Base-by-base conservation (phyloP, 768 basidiomycete species). In the Suillus decipiens region DNA sequence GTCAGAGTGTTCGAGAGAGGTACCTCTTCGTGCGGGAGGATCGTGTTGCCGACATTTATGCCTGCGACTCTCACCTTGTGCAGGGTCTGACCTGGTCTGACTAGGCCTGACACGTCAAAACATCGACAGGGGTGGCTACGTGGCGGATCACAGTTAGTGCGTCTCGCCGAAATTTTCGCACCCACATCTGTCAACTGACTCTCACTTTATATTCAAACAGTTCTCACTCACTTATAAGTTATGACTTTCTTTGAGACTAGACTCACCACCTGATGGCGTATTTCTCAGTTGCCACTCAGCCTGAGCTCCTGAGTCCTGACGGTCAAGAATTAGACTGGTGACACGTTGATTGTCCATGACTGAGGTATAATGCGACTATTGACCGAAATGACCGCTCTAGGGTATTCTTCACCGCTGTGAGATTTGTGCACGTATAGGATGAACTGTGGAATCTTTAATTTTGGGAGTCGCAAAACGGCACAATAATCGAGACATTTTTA, bases 41-140 rank as follows among this genome's bases (percentile, higher is more conserved):
- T 64, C 24, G 43, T n/a, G 33, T 47, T 41, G n/a, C 42, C 24
- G 14, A 1, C 1, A 11, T 64, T 68, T 73, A 67, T 72, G 66
- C 34, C 19, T 33, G 36, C 42, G 19, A 50, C 36, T 6, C 41
- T 54, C 31, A 59, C 43, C 59, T 34, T 45, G 11, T 45, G n/a
- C 45, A 45, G n/a, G 5, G n/a, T 47, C 45, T 47, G 45, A 47
- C 45, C 45, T 12, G n/a, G n/a, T 45, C 43, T 43, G 43, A n/a
- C 43, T 10, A 42, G 42, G 42, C 42, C 19, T 43, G n/a, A 45
- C 43, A 22, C 22, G 22, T 47, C 45, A 24, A 45, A 45, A n/a
- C 11, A 45, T 11, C n/a, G n/a, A 48, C 47, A 48, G 47, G 6
- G 12, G 47, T 1, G 5, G 1, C 47, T 24, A 48, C 47, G 47